Conservation (phyloP, 768 basidiomycete genomes). For the Nidula microcarpa region DNA sequence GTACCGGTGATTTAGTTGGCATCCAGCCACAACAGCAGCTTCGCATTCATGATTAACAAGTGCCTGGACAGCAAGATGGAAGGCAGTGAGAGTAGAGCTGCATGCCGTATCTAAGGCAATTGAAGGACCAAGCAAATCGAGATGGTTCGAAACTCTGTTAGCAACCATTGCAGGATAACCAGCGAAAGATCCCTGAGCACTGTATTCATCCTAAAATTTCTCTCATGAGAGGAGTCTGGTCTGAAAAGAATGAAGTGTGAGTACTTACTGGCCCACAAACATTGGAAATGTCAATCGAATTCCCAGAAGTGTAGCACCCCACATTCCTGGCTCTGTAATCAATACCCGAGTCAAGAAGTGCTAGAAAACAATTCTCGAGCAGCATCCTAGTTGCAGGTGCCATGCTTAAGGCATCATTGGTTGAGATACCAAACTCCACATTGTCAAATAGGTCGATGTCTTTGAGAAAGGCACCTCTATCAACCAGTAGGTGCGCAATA, state of each 20-base stretch:
- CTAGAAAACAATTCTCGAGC: conserved; percentile 22
- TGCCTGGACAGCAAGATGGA: conserved; percentile 46
- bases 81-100: conserved; percentile 39
- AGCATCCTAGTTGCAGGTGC: conserved; percentile 23
- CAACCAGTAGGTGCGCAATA: conserved; percentile 8
- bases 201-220: conserved; percentile 25
- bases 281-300: conserved; percentile 11
- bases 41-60: conserved; percentile 41
- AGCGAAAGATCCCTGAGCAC: conserved; percentile 28
- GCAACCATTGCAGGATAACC: conserved; percentile 30
- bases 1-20: conserved; percentile 39
- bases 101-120: conserved; percentile 48
- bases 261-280: conserved; percentile 11
- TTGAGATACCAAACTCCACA: conserved; percentile 29
- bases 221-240: neutral
- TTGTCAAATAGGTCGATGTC: conserved; percentile 23
- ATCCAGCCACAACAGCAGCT: conserved; percentile 42
- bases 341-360: conserved; percentile 39
- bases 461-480: conserved; percentile 24
- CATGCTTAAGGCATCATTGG: conserved; percentile 25
- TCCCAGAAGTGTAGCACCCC: conserved; percentile 33
- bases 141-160: conserved; percentile 37
- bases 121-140: conserved; percentile 42
- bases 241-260: neutral
- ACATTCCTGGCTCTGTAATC: conserved; percentile 33